Evolutionary conservation across 2,329 filamentous ascomycete species (phyloP), one percentile per base, ranked within the genome.

Genomic region (Huntiella bhutanensis): DNA sequence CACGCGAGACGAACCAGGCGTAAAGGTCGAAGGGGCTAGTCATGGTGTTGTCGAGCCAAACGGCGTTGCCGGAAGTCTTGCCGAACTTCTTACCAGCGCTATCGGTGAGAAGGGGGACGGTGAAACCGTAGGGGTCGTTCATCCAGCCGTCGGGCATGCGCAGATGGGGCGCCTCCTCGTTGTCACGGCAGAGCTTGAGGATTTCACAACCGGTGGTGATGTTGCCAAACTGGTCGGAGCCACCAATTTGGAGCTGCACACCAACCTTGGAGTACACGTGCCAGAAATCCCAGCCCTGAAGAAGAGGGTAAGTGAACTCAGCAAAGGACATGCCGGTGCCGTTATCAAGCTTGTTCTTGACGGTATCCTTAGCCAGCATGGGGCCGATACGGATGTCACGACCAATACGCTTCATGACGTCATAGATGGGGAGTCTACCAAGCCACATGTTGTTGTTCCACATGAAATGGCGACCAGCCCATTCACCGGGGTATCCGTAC

Each of bases 241-340:
- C 91, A 49, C 91, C 91, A 45, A 98, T 83, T 62, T 98, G 86
- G 58, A 96, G 73, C 57, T 87, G 80, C 7, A 86, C 69, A 41
- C 71, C 71, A 17, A 70, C 68, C 41, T 73, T 70, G 51, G 55
- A 60, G 62, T 82, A 92, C 64, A 96, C 71, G 54, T 82, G 71
- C 83, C 84, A 96, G 75, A 87, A 98, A 60, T 98, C 91, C 81
- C 87, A 96, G 16, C 81, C 86, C 59, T 98, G 91, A 55, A 96
- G 75, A 12, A 98, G 64, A 1, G 92, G 91, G 57, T 98, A 98
- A 37, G 77, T 73, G 60, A 98, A 94, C 59, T 98, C 91, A 33
- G 84, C 80, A 55, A 92, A 82, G 0, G 87, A 92, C 80, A 98
- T 88, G 54, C 91, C 92, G 52, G 91, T 82, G 34, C 85, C 84